phyloP scores from a whole-genome alignment of 2,329 filamentous ascomycete genomes.

The Neofusicoccum sp. region DNA sequence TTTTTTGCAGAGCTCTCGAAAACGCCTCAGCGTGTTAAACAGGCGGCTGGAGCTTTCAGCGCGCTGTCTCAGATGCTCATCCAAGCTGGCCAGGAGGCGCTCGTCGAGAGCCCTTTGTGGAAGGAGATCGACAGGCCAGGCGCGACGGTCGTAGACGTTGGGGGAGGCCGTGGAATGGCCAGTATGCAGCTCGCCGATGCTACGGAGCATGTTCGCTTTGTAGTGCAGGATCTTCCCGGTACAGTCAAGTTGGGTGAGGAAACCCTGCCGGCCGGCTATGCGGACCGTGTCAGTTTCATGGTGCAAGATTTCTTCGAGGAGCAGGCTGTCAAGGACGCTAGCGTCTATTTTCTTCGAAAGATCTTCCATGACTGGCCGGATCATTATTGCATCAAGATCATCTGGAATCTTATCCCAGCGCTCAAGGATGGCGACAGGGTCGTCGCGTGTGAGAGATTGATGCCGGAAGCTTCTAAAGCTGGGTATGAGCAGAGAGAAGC shows the following conservation, averaged over 20 bases:
- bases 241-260: slow-evolving; percentile 16
- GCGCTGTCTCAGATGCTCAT: neutral
- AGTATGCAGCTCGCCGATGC: slow-evolving; percentile 27
- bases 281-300: slow-evolving; percentile 36
- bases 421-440: slow-evolving; percentile 28
- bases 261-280: slow-evolving; percentile 20
- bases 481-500: slow-evolving; percentile 1
- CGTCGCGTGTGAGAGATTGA: slow-evolving; percentile 22
- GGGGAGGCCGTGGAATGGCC: slow-evolving; percentile 19
- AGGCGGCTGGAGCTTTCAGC: slow-evolving; percentile 5
- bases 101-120: neutral
- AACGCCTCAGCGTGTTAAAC: neutral
- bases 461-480: slow-evolving; percentile 23
- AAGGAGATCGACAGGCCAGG: neutral
- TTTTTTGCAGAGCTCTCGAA: slow-evolving; percentile 15
- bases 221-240: slow-evolving; percentile 31
- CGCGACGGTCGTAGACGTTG: slow-evolving; percentile 3
- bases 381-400: slow-evolving; percentile 35
- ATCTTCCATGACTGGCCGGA: slow-evolving; percentile 64
- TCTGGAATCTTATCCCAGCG: slow-evolving; percentile 41
- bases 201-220: slow-evolving; percentile 30
- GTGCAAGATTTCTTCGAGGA: slow-evolving; percentile 59
- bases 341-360: slow-evolving; percentile 59
- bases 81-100: neutral
- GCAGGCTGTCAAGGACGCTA: slow-evolving; percentile 54